phyloP scores from a whole-genome alignment of 164 flowering plant species.

The Houttuynia cordata region DNA sequence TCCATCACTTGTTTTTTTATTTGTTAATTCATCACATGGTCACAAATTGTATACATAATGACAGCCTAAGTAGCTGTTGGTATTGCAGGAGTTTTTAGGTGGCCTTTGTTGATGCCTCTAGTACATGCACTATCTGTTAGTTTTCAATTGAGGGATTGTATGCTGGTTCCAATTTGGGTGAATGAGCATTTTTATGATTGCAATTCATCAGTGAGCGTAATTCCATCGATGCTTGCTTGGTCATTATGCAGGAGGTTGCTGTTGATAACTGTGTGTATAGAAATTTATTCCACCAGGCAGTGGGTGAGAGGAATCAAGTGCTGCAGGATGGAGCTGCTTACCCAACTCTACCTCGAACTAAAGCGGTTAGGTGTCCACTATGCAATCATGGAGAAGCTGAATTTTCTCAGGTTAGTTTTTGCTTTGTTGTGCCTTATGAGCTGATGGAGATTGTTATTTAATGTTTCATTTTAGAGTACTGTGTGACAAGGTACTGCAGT shows the following conservation, averaged over 20 bases:
- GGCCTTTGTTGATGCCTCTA: background rate
- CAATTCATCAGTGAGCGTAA: background rate
- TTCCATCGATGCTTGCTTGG: background rate
- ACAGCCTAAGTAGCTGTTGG: background rate
- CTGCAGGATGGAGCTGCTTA: conserved; percentile 82
- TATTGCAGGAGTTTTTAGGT: background rate
- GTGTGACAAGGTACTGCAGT: too few species aligned
- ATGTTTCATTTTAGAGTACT: too few species aligned
- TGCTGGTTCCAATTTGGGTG: background rate
- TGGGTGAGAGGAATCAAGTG: conserved; percentile 69
- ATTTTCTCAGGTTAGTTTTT: conserved; percentile 67
- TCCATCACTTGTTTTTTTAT: background rate
- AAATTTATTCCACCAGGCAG: conserved; percentile 77
- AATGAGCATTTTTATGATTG: background rate
- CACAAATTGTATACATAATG: too few species aligned
- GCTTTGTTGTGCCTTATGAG: background rate
- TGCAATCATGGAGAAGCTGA: conserved; percentile 92
- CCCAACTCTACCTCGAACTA: conserved; percentile 93
- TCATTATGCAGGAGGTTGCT: conserved; percentile 61
- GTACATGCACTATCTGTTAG: background rate
- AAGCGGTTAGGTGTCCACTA: conserved; percentile 51
- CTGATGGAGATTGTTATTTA: too few species aligned
- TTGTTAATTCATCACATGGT: background rate
- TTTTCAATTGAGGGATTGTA: background rate
- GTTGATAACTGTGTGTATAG: conserved; percentile 81